Evolutionary conservation across 768 basidiomycete genomes (phyloP), one percentile per base, ranked within the genome.

Genomic region (Tricholoma saponaceum): DNA sequence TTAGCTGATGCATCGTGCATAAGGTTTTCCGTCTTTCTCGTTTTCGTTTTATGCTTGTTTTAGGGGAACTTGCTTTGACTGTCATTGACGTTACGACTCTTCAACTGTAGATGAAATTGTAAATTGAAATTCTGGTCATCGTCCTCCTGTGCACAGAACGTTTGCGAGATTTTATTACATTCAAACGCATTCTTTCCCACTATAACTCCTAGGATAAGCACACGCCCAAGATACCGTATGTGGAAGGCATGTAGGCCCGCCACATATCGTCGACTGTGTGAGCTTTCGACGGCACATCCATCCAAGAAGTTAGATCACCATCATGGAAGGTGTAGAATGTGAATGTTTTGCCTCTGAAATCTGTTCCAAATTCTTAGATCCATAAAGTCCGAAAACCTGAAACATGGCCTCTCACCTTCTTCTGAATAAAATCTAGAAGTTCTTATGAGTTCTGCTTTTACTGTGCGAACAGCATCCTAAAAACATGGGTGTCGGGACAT

Each of bases 291-390:
- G 58, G 56, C 35, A 58, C 54, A 33, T 26, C 30, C 9, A 18
- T 4, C 51, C 58, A 62, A 5, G 23, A 43, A 28, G 30, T 25
- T 39, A 58, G 32, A 14, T 58, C 20, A 4, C n/a, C 9, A 1
- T 55, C 4, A 1, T 50, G 50, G 16, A 60, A 58, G 25, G 37
- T 44, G 33, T 46, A 55, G 39, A 62, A 62, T 20, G 16, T 33
- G 25, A 33, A 22, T 5, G n/a, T 18, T 33, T 16, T 37, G 18
- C 37, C n/a, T 9, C 16, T 22, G 12, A 28, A 10, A 10, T n/a
- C 51, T 35, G 23, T 8, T 20, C 14, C 39, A 22, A 52, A 23
- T 23, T 8, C 39, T 39, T 18, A 20, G 18, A 44, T 32, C 22
- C 53, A 54, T 41, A 22, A 37, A 51, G 46, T 50, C 49, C 16